Conservation (phyloP, 2,329 filamentous ascomycete species). For the Phialophora macrospora region DNA sequence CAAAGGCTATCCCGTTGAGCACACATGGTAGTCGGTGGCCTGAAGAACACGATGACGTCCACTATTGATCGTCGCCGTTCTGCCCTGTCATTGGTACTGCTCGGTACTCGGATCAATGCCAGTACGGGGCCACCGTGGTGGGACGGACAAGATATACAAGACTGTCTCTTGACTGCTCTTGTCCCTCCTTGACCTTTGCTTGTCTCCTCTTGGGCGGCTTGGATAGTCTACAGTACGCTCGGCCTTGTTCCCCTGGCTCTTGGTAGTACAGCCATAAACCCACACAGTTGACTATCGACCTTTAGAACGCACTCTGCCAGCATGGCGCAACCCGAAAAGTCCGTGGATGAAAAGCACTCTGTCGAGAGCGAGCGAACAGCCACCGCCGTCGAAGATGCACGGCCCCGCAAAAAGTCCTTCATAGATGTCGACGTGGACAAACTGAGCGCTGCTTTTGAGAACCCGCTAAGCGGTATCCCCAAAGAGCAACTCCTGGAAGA, state of each 20-base stretch:
- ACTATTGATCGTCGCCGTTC: slow-evolving; percentile 1
- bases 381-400: slow-evolving; percentile 25
- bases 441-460: slow-evolving; percentile 53
- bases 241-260: background rate
- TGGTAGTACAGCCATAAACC: background rate
- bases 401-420: slow-evolving; percentile 25
- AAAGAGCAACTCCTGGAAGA: slow-evolving; percentile 58
- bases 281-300: background rate
- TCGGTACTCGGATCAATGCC: background rate
- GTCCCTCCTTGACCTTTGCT: slow-evolving; percentile 13
- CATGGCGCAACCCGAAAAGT: slow-evolving; percentile 27
- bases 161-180: slow-evolving; percentile 23
- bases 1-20: background rate
- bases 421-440: slow-evolving; percentile 33
- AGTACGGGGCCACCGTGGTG: background rate
- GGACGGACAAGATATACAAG: slow-evolving; percentile 21
- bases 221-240: background rate
- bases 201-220: slow-evolving; percentile 7
- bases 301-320: background rate
- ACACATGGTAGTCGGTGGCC: slow-evolving; percentile 13
- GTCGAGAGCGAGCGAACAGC: slow-evolving; percentile 25
- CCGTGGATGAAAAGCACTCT: slow-evolving; percentile 16
- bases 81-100: background rate
- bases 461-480: slow-evolving; percentile 61
- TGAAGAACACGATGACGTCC: slow-evolving; percentile 12